Base-by-base conservation (phyloP, 2,329 filamentous ascomycete species). In the Trichoderma gracile region DNA sequence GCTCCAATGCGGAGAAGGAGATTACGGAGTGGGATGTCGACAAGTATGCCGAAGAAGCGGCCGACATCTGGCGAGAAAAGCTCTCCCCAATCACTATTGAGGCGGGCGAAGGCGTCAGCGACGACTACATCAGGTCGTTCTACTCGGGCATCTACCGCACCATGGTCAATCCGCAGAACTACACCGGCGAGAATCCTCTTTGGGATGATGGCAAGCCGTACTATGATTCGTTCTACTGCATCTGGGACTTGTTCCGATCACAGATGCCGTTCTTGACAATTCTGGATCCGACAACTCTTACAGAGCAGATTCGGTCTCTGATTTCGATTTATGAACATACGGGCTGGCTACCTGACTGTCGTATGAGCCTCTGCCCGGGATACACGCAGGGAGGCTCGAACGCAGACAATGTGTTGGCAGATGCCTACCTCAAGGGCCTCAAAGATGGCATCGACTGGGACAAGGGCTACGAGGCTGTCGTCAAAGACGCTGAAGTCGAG, bases 341-440 rank as follows among this genome's bases (percentile, higher is more conserved):
- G 68, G 90, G 90, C 0, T 91, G 86, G 78, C 77, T 93, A 5
- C 90, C 90, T 0, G 90, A 93, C 72, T 92, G 89, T 68, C 84
- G 89, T 42, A 92, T 92, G 89, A 87, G 83, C n/a, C 80, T 92
- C 1, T 90, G 85, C 73, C 90, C 89, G 72, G 90, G 90, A 0
- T 89, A 84, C 70, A 91, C 88, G 0, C 90, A 92, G 77, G 89
- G 90, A 12, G 90, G 90, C 0, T 91, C 88, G 0, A 92, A 92
- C 65, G 87, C 89, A 10, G 89, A 92, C 70, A 82, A 88, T 8
- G 81, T 92, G 1, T 78, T 92, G 2, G 86, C 83, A 0, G 89
- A 92, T 69, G 85, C 86, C 0, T 91, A 82, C 65, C 63, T 91
- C 25, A 92, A 92, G 72, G 87, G 87, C 8, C 79, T 91, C 3